Evolutionary conservation across 495 filamentous ascomycete species (phyloP), one percentile per base, ranked within the genome.

Genomic region (Podospora bellae-mahoneyi): DNA sequence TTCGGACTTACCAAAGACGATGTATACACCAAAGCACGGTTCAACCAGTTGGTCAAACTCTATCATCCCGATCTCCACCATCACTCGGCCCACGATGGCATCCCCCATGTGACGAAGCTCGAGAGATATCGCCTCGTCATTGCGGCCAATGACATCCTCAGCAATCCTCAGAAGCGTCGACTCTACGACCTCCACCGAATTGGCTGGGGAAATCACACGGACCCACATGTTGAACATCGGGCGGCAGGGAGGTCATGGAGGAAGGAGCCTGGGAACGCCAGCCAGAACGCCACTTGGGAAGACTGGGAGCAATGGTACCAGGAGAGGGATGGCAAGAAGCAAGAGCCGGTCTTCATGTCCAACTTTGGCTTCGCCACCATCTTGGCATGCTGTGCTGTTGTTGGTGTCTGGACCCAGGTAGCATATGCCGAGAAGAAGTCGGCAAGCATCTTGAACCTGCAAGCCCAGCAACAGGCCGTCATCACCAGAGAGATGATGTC

Each of bases 241-340:
- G 65, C 72, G 39, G 73, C 75, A 57, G 79, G 85, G 61, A 75
- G 76, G 28, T 83, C 86, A 13, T 87, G 85, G 77, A 75, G 81
- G 3, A 78, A 81, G 13, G 68, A 79, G 19, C 79, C 81, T 0
- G 79, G 82, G 1, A 87, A 85, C 20, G 88, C 94, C 26, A 88
- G 86, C 73, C 81, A 83, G 67, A 97, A 97, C 74, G 96, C 92
- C 15, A 99, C 94, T 0, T 99, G 95, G 95, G 95, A 99, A 74
- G 96, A 99, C 75, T 99, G 96, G 95, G 94, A 99, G 79, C 84
- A 84, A 55, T 99, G 91, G 90, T 86, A 92, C 71, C 81, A 86
- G 26, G 81, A 87, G 44, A 75, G 74, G 32, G 77, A 82, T 55
- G 82, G 84, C 56, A 77, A 74, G 53, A 79, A 84, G 56, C 86